Evolutionary conservation across 305 asterid genomes (phyloP), one percentile per base, ranked within the genome.

Genomic region (Vinca major): DNA sequence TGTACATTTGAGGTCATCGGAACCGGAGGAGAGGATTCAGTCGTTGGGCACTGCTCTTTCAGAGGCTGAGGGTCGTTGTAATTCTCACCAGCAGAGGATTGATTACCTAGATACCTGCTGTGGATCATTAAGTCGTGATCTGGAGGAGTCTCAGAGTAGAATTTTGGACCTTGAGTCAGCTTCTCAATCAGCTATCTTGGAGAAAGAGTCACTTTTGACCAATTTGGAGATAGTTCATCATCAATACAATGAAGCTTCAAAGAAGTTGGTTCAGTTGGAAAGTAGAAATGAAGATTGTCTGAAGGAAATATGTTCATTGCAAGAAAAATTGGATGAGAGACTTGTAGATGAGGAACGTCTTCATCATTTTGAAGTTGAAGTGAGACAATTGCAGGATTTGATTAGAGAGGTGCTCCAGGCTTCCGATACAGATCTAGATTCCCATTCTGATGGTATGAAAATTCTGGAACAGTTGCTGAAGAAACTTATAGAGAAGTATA

Each of bases 11-110:
- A 82, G 88, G 76, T 89, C 89, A 54, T 68, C 82, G 86, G 99
- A 94, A 80, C 96, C 96, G 53, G 96, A 83, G 75, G 91, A 86
- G 78, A 86, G 85, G 82, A 85, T 94, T 82, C 93, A 80, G 69
- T 94, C 96, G 99, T 68, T 94, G 76, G 86, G 73, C 71, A 75
- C 73, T 82, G 91, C 93, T 39, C 78, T 89, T 62, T 72, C 87
- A 50, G 97, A 86, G 68, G 86, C 95, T 72, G 85, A 84, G 74
- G 78, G 80, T 73, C 82, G 72, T 73, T 86, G 88, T 70, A 68
- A 75, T 78, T 86, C 91, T 65, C 90, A 91, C 69, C 93, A 91
- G 85, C 83, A 85, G 79, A 85, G 82, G 89, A 81, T 81, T 77
- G 88, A 85, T 78, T 71, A 75, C 78, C 75, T 86, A 74, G 92